phyloP scores from a whole-genome alignment of 2,329 filamentous ascomycete genomes.

The Arthrobotrys sinensis region DNA sequence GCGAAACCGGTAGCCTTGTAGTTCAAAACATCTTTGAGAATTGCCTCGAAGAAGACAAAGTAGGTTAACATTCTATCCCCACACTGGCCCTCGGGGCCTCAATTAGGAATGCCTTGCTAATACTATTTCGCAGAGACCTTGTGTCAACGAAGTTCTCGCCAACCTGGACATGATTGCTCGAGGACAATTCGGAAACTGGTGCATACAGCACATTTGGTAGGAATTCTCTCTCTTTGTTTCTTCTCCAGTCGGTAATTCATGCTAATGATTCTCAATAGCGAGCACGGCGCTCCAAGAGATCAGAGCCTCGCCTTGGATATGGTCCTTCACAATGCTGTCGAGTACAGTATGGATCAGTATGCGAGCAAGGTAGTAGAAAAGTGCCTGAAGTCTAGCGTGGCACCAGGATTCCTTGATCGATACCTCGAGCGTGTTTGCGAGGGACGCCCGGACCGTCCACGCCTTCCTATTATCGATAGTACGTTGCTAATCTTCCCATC shows the following conservation, averaged over 20 bases:
- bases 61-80: slow-evolving; percentile 4
- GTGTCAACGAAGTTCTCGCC: slow-evolving; percentile 93
- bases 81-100: not conserved
- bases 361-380: slow-evolving; percentile 99
- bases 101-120: slow-evolving; percentile 58
- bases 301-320: slow-evolving; percentile 95
- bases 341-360: slow-evolving; percentile 99
- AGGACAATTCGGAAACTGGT: slow-evolving; percentile 99
- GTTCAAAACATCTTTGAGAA: slow-evolving; percentile 99
- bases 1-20: slow-evolving; percentile 96
- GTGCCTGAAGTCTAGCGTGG: slow-evolving; percentile 86
- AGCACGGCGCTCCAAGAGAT: slow-evolving; percentile 91
- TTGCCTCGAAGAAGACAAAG: slow-evolving; percentile 98
- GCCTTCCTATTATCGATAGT: slow-evolving; percentile 96
- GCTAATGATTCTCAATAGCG: slow-evolving; percentile 67
- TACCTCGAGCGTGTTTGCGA: slow-evolving; percentile 96
- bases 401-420: slow-evolving; percentile 87
- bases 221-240: not conserved
- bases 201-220: slow-evolving; percentile 94
- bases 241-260: not conserved
- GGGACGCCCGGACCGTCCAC: slow-evolving; percentile 88
- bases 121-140: slow-evolving; percentile 78
- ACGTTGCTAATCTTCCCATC: slow-evolving; percentile 65
- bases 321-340: slow-evolving; percentile 90
- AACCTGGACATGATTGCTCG: slow-evolving; percentile 98